These are phyloP conservation scores for Triglochin maritima DNA, from an alignment of 106 monocot species.

Conservation along the genomic window DNA sequence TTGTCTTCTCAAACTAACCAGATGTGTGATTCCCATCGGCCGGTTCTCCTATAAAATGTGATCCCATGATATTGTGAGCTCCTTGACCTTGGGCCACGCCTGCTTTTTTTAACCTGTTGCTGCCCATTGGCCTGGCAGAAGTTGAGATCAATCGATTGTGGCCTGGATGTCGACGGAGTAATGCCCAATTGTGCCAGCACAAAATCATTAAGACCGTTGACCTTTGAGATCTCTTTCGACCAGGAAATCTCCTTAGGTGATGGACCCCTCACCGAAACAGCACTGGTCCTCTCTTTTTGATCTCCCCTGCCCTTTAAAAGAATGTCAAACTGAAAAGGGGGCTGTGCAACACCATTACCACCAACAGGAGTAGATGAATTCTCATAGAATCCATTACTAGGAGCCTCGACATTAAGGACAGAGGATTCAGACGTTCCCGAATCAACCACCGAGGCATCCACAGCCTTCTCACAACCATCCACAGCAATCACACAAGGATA, in stretches of 20 bases:
- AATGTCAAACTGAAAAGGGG: slow-evolving; percentile 36
- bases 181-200: not conserved
- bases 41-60: slow-evolving; percentile 91
- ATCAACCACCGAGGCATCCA: slow-evolving; percentile 6
- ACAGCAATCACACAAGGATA: slow-evolving; percentile 1
- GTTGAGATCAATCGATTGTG: slow-evolving; percentile 37
- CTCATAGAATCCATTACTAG: slow-evolving; percentile 25
- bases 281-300: too few species aligned
- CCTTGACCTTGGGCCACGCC: slow-evolving; percentile 82
- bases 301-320: slow-evolving; percentile 30
- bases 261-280: too few species aligned
- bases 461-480: too few species aligned
- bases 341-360: too few species aligned
- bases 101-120: slow-evolving; percentile 61
- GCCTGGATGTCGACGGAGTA: slow-evolving; percentile 4
- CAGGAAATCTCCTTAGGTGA: not conserved
- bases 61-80: slow-evolving; percentile 96
- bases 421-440: slow-evolving; percentile 74
- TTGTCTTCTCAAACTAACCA: slow-evolving; percentile 32
- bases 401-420: slow-evolving; percentile 26
- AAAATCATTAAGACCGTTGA: not conserved
- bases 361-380: slow-evolving; percentile 23
- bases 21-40: slow-evolving; percentile 98
- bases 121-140: slow-evolving; percentile 22
- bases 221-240: not conserved